A percentile compares a stretch with the other conserved stretches of the same genome.
phyloP scores from a whole-genome alignment of 768 basidiomycete species.

The Russula griseocarnosa region DNA sequence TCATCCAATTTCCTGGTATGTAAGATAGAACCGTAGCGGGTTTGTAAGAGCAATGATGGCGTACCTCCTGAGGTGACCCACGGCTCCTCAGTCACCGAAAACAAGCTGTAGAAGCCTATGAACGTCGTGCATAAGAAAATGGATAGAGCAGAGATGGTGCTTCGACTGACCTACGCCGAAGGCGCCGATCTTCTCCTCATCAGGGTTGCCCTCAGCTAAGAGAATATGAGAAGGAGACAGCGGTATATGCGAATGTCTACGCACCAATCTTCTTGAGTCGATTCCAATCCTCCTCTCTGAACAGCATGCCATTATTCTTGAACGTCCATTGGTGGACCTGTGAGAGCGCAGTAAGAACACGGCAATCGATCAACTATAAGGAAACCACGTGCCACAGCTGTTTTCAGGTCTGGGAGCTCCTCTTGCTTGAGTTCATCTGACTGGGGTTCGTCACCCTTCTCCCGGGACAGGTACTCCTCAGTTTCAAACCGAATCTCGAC shows the following conservation, averaged over 20 bases:
- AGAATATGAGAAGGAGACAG: not conserved
- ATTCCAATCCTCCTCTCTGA: slow-evolving; percentile 84
- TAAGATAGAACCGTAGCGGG: slow-evolving; percentile 29
- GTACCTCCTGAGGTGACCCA: slow-evolving; percentile 77
- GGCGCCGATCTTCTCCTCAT: slow-evolving; percentile 92
- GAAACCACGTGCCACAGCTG: slow-evolving; percentile 45
- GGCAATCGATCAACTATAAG: not conserved
- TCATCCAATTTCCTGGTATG: slow-evolving; percentile 79
- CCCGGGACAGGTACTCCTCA: slow-evolving; percentile 42
- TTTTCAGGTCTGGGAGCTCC: slow-evolving; percentile 61
- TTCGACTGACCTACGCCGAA: slow-evolving; percentile 66
- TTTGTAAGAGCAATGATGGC: slow-evolving; percentile 31
- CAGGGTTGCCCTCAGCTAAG: slow-evolving; percentile 86
- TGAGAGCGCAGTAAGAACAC: not conserved
- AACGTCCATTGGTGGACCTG: slow-evolving; percentile 82
- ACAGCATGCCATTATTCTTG: slow-evolving; percentile 81
- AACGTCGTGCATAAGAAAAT: not conserved
- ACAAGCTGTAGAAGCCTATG: slow-evolving; percentile 71
- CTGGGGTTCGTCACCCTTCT: slow-evolving; percentile 27
- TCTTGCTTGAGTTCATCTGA: not conserved
- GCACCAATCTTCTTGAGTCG: slow-evolving; percentile 84
- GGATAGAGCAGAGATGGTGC: not conserved
- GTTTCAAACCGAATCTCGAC: slow-evolving; percentile 84
- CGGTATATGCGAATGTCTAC: slow-evolving; percentile 1
- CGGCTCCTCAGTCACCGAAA: slow-evolving; percentile 80